Conservation (phyloP, 805 yeast species). For the Kodamaea laetipori region DNA sequence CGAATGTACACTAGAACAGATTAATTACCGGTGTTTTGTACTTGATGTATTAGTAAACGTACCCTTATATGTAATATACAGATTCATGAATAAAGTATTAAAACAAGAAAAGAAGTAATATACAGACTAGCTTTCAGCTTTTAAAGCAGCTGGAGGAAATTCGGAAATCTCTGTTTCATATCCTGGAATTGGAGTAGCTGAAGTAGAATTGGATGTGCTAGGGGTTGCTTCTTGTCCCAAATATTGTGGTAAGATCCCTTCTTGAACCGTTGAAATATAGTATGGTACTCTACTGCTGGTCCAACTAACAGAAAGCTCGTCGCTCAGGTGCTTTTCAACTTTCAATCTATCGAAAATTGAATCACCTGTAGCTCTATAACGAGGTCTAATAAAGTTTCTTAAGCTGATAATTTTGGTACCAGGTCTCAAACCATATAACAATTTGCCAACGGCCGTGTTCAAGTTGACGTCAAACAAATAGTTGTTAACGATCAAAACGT, state of each 20-base stretch:
- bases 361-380: conserved; percentile 62
- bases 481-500: conserved; percentile 78
- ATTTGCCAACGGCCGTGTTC: conserved; percentile 64
- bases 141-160: too few species aligned
- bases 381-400: conserved; percentile 75
- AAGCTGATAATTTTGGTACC: conserved; percentile 82
- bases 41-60: conserved; percentile 3
- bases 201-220: background rate
- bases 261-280: conserved; percentile 70
- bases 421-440: conserved; percentile 62
- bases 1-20: conserved; percentile 4
- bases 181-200: background rate
- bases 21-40: conserved; percentile 1
- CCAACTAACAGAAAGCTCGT: conserved; percentile 83
- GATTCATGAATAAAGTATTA: background rate
- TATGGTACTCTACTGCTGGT: conserved; percentile 81
- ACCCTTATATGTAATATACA: conserved; percentile 13
- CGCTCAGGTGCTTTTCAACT: conserved; percentile 63
- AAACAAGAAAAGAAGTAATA: background rate
- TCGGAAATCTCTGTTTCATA: too few species aligned
- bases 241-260: conserved; percentile 38
- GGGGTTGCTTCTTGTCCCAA: conserved; percentile 12
- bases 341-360: conserved; percentile 64
- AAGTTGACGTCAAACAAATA: conserved; percentile 79
- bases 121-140: background rate